phyloP scores from a whole-genome alignment of 306 rosid genomes.

The Psophocarpus tetragonolobus region DNA sequence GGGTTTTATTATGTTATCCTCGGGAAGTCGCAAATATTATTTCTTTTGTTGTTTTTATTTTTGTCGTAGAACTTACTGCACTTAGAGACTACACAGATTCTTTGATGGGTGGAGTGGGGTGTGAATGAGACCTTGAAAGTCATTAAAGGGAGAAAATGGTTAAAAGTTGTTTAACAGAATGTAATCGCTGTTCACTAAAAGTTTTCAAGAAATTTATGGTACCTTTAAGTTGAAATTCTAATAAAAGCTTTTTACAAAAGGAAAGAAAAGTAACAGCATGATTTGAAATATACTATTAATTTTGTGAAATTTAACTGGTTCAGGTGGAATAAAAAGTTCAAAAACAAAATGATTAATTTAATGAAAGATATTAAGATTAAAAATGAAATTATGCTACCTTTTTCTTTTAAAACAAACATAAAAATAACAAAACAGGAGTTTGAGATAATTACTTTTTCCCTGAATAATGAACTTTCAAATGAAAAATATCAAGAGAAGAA shows the following conservation, averaged over 20 bases:
- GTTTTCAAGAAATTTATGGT: constrained; percentile 27
- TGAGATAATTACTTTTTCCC: constrained; percentile 14
- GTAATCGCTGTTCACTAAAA: not conserved
- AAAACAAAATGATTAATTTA: not conserved
- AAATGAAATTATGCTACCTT: not conserved
- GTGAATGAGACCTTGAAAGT: constrained; percentile 10
- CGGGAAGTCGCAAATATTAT: constrained; percentile 21
- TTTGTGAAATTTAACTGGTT: not conserved
- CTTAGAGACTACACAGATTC: constrained; percentile 25
- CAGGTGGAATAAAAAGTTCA: constrained; percentile 1
- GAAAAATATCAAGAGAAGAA: not conserved
- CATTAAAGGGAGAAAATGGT: constrained; percentile 12
- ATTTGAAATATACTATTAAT: not conserved
- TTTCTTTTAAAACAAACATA: not conserved
- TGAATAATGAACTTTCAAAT: not conserved
- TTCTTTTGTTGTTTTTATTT: not conserved
- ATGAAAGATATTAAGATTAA: not conserved
- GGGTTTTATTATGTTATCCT: constrained; percentile 14
- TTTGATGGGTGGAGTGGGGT: constrained; percentile 18
- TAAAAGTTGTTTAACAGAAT: constrained; percentile 2
- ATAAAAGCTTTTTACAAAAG: constrained; percentile 13
- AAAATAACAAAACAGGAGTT: not conserved
- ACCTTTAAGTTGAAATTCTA: constrained; percentile 19
- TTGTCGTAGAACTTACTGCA: constrained; percentile 14
- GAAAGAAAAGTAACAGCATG: constrained; percentile 1